Evolutionary conservation across 2,329 filamentous ascomycete species (phyloP), one percentile per base, ranked within the genome.

Genomic region (Apiospora aurea): DNA sequence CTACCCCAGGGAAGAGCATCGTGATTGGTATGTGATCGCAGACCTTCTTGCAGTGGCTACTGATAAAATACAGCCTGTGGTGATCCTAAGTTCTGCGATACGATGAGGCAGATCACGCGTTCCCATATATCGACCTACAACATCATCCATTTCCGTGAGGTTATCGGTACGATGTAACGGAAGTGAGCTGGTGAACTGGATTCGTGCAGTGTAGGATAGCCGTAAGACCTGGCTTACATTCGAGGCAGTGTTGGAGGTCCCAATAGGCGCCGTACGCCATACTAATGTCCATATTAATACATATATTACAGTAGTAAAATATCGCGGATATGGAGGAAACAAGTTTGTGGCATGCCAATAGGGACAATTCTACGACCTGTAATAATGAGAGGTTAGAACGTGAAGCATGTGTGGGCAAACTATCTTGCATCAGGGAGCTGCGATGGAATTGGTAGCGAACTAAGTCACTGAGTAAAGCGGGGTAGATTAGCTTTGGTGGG

Each of bases 61-160:
- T 57, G 29, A 57, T 24, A 5, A 57, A 29, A 16, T 29, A 57
- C 26, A 57, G 51, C 51, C 26, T 57, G 24, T 18, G 51, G 26
- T 21, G 18, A 61, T 61, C 29, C 29, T 38, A 61, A 38, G 8
- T 61, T 61, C 29, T 61, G 18, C 7, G 16, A 38, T 61, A 61
- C 29, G 16, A 38, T 61, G 18, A 61, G 29, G 18, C 29, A 61
- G 53, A 61, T 61, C 18, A 61, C 53, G 53, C 53, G 53, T 61
- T 21, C 29, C 10, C 18, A 61, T 61, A 61, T 61, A 61, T 61
- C 53, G 53, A 61, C 53, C 29, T 16, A 61, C 10, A 41, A 61
- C 18, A 29, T 61, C 0, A 61, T 61, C 34, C 29, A 61, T 61
- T 61, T 61, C 53, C 53, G 29, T 61, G 29, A 61, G 18, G 16